Base-by-base conservation (phyloP, 352 stramenopile genomes). In the Thraustochytrium sp. region DNA sequence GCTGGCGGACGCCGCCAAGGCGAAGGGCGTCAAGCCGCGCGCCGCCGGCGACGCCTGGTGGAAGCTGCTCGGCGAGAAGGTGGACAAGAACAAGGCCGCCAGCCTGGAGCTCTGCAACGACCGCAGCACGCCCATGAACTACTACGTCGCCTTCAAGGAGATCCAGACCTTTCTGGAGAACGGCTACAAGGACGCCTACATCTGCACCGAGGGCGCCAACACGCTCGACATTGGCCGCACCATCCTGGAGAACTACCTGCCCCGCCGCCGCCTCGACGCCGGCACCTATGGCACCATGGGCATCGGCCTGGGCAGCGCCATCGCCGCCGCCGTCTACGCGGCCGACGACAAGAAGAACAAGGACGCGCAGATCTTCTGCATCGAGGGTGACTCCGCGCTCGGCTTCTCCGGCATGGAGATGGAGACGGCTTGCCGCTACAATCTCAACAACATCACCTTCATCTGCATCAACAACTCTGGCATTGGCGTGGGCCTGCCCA, bases 381-480 rank as follows among this genome's bases (percentile, higher is more conserved):
- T 86, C 26, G 62, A 82, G 40, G 82, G 82, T 26, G 82, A 86
- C 56, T 85, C 74, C 5, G 82, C 82, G 29, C 86, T 86, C 61
- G 82, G 82, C 34, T 86, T 86, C 31, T 75, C 48, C 2, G 82
- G 51, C 29, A 86, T 86, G 82, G 82, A 86, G 48, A 34, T 85
- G 13, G 82, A 86, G 59, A 77, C 56, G 0, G 76, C 48, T 42
- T 54, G 48, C 42, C 36, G 82, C 8, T 86, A 86, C 48, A 75
- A 86, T 13, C 73, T 86, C n/a, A 37, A 36, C 48, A 63, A 72
- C 55, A 55, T 86, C 34, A 62, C 59, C 34, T 64, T 85, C 34
- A 85, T 86, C 29, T 29, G 86, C 46, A 73, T 85, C 59, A 86
- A 86, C 49, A 86, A 86, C 56, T 74, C 38, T 23, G 82, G 82